phyloP scores from a whole-genome alignment of 2,329 filamentous ascomycete species.

The Xylariaceae sp. region DNA sequence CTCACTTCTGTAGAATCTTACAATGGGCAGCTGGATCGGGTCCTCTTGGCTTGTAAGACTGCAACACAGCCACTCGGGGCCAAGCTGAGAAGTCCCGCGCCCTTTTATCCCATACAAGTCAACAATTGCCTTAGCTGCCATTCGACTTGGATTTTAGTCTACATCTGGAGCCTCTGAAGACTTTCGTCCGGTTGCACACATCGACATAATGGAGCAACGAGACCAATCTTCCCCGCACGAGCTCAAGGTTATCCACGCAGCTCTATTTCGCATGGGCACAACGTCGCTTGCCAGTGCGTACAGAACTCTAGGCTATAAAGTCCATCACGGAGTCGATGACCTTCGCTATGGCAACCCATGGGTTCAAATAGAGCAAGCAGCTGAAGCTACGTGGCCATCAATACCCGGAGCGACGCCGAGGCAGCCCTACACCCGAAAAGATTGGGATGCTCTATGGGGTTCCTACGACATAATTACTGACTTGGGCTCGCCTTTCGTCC shows the following conservation, averaged over 20 bases:
- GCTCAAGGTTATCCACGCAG: constrained; percentile 12
- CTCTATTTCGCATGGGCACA: constrained; percentile 16
- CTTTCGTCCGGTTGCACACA: not conserved
- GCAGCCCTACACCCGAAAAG: constrained; percentile 3
- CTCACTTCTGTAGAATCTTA: not conserved
- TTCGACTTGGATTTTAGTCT: not conserved
- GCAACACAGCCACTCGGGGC: no score
- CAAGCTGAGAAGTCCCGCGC: not conserved
- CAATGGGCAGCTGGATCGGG: not conserved
- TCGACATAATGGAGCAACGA: not conserved
- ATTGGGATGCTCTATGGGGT: constrained; percentile 15
- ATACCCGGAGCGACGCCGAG: constrained; percentile 1
- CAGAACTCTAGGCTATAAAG: constrained; percentile 11
- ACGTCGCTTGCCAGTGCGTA: constrained; percentile 12
- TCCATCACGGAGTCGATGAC: constrained; percentile 6
- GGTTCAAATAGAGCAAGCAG: constrained; percentile 12
- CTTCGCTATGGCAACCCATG: constrained; percentile 1
- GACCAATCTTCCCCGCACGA: not conserved
- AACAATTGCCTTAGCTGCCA: not conserved
- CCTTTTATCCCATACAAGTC: not conserved
- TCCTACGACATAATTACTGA: constrained; percentile 13
- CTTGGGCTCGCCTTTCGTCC: constrained; percentile 8
- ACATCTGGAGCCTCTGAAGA: not conserved
- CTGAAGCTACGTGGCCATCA: constrained; percentile 13
- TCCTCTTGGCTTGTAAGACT: not conserved